phyloP scores from a whole-genome alignment of 192 early-diverging fungal species.

The Dimargaris cristalligena region DNA sequence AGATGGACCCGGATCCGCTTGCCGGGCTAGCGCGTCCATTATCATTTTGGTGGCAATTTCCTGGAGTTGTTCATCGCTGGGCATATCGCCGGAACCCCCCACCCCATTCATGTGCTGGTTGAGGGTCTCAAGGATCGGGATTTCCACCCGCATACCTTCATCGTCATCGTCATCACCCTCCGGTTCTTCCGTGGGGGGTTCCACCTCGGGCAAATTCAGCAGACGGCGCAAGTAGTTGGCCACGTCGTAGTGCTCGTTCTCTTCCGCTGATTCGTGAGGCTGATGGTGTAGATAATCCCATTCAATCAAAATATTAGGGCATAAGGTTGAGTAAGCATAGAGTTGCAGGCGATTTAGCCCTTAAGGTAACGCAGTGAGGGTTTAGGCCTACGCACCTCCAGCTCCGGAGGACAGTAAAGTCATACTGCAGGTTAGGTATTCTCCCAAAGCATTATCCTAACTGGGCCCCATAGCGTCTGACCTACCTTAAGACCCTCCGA shows the following conservation, averaged over 20 bases:
- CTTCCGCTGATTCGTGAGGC: constrained; percentile 35
- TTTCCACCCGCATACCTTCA: constrained; percentile 15
- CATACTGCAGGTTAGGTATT: too few relatives aligned
- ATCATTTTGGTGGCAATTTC: constrained; percentile 34
- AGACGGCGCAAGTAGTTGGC: constrained; percentile 36
- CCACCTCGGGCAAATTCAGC: constrained; percentile 34
- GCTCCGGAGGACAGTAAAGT: too few relatives aligned
- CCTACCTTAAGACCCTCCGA: constrained; percentile 35
- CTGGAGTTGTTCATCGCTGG: constrained; percentile 39
- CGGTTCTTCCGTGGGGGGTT: constrained; percentile 17
- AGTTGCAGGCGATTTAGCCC: too few relatives aligned
- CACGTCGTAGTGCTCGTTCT: constrained; percentile 48
- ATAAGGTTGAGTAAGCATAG: not conserved
- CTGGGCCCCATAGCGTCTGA: too few relatives aligned
- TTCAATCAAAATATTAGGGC: not conserved
- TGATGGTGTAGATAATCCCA: not conserved
- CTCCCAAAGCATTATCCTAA: too few relatives aligned
- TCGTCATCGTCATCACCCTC: constrained; percentile 20
- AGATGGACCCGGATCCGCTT: too few relatives aligned
- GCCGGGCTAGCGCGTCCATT: constrained; percentile 23
- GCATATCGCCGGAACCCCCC: constrained; percentile 28
- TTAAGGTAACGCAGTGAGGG: too few relatives aligned
- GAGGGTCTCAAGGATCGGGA: constrained; percentile 20
- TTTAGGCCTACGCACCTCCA: too few relatives aligned
- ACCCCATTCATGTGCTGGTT: constrained; percentile 39